phyloP scores from a whole-genome alignment of 2,329 filamentous ascomycete genomes.

The Huntiella abstrusa region DNA sequence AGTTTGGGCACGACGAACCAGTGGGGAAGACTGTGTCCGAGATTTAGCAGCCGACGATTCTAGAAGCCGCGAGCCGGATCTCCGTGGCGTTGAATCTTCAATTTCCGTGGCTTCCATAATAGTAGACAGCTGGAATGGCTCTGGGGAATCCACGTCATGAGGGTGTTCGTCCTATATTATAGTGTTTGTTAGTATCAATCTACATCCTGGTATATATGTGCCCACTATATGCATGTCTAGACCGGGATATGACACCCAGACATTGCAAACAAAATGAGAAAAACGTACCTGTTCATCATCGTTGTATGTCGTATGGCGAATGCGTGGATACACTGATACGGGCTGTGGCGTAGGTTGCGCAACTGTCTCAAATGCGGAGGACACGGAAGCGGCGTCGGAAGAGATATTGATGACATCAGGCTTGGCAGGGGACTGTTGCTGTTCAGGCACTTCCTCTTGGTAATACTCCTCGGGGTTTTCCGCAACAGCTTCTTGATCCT shows the following conservation, averaged over 20 bases:
- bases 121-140: slow-evolving; percentile 1
- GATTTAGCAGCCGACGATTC: too few species aligned
- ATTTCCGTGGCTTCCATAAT: slow-evolving; percentile 3
- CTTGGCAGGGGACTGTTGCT: too few species aligned
- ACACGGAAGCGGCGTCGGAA: not conserved
- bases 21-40: not conserved
- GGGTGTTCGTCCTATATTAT: not conserved
- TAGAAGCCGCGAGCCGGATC: not conserved
- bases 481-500: too few species aligned
- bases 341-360: not conserved
- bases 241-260: too few species aligned
- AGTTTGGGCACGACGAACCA: not conserved
- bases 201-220: too few species aligned
- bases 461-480: too few species aligned
- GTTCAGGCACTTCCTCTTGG: too few species aligned
- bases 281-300: not conserved
- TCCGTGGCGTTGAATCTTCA: slow-evolving; percentile 1
- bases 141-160: not conserved
- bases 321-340: not conserved
- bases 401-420: not conserved
- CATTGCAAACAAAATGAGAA: too few species aligned
- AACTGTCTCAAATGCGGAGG: not conserved
- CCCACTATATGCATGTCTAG: too few species aligned
- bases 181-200: not conserved
- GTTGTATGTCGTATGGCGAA: not conserved